Percentiles rank a stretch among this genome's conserved stretches.
Evolutionary conservation across 768 basidiomycete genomes (phyloP).

Genomic region (Leccinellum albellum): DNA sequence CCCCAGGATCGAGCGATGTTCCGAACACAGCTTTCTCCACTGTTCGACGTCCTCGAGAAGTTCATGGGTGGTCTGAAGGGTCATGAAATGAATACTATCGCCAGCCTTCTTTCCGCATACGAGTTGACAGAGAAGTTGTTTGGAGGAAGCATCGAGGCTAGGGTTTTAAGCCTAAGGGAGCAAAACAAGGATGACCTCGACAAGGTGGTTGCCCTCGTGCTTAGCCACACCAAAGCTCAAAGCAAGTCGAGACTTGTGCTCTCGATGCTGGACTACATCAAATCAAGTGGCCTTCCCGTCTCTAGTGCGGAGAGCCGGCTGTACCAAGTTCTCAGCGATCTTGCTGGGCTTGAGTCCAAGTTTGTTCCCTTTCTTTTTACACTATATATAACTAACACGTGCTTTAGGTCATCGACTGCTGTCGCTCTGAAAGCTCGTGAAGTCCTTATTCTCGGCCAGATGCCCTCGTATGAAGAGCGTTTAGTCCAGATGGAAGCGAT

Average conservation of each 20-base stretch:
- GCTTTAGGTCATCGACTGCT: conserved; percentile 73
- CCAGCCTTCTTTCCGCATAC: conserved; percentile 73
- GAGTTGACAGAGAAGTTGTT: conserved; percentile 88
- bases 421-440: conserved; percentile 96
- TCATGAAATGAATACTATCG: conserved; percentile 79
- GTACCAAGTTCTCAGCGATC: conserved; percentile 70
- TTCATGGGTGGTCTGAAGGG: conserved; percentile 81
- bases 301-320: conserved; percentile 71
- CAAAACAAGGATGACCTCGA: conserved; percentile 91
- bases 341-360: conserved; percentile 89
- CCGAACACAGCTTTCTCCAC: conserved; percentile 60
- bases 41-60: conserved; percentile 74
- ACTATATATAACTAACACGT: conserved; percentile 1
- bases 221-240: conserved; percentile 94
- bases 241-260: conserved; percentile 88
- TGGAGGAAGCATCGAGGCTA: conserved; percentile 89
- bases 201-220: conserved; percentile 77
- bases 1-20: conserved; percentile 80
- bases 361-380: conserved; percentile 33
- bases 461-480: conserved; percentile 97
- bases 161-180: conserved; percentile 86
- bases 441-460: conserved; percentile 91
- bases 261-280: conserved; percentile 85
- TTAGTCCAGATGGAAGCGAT: conserved; percentile 91
- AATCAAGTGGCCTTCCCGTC: conserved; percentile 70